Conservation (phyloP, 768 basidiomycete genomes). For the Mycena amicta region DNA sequence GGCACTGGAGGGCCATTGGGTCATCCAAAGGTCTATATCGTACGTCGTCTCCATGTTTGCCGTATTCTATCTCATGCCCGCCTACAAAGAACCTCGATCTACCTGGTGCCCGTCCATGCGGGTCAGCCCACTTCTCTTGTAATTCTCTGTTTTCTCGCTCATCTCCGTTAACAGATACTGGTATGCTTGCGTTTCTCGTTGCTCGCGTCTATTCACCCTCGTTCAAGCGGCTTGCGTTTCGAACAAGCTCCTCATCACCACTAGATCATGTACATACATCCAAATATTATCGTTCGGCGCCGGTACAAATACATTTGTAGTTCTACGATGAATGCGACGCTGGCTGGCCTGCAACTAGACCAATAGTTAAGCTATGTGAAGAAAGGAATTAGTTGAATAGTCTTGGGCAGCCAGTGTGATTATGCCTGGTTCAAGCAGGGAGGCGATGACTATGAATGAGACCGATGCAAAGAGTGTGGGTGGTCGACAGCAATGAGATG, state of each 20-base stretch:
- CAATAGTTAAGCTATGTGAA: constrained; percentile 41
- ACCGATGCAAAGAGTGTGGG: constrained; percentile 25
- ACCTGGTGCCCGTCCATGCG: constrained; percentile 84
- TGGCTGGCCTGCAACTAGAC: constrained; percentile 51
- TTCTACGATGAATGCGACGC: constrained; percentile 52
- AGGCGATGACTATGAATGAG: constrained; percentile 17
- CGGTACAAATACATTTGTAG: constrained; percentile 57
- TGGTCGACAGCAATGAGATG: constrained; percentile 15
- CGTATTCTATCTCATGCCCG: constrained; percentile 3
- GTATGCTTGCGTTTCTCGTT: too few relatives aligned
- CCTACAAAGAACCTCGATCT: constrained; percentile 78
- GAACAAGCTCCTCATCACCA: constrained; percentile 85
- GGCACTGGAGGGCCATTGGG: constrained; percentile 95
- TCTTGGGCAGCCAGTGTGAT: constrained; percentile 14
- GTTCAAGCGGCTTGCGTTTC: constrained; percentile 82
- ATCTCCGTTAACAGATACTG: constrained; percentile 15
- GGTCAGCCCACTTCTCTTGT: constrained; percentile 59
- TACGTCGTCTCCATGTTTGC: constrained; percentile 39
- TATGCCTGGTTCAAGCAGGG: constrained; percentile 17
- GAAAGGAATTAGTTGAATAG: constrained; percentile 16
- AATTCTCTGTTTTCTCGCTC: too few relatives aligned
- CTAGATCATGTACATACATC: constrained; percentile 24
- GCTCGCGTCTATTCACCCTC: too few relatives aligned
- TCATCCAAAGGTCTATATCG: constrained; percentile 96
- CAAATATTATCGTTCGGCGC: constrained; percentile 27